Evolutionary conservation across 2,329 filamentous ascomycete genomes (phyloP).

Genomic region (Trichoderma semiorbis): DNA sequence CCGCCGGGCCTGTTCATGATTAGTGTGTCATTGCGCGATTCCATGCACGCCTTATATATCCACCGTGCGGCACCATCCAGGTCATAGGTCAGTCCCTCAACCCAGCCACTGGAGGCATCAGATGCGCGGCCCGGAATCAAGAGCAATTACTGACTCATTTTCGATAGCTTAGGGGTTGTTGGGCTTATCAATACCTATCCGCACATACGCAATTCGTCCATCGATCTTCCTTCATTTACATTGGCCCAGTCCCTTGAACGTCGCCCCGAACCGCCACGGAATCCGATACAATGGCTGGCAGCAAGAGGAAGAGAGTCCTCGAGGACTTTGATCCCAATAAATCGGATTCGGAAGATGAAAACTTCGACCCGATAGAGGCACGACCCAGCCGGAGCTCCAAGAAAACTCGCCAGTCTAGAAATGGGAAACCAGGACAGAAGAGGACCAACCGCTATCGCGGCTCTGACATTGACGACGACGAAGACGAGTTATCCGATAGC

Average conservation of each 20-base stretch:
- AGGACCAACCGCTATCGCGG: slow-evolving; percentile 49
- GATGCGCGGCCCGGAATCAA: neutral
- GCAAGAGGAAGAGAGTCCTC: slow-evolving; percentile 54
- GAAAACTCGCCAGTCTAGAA: slow-evolving; percentile 40
- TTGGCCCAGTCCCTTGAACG: neutral
- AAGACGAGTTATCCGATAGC: slow-evolving; percentile 54
- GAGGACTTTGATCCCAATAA: slow-evolving; percentile 63
- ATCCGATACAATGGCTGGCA: slow-evolving; percentile 30
- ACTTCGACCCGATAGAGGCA: slow-evolving; percentile 56
- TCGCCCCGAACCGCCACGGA: neutral
- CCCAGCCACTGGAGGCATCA: neutral
- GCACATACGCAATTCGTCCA: neutral
- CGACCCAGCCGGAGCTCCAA: slow-evolving; percentile 42
- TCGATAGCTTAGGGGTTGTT: neutral
- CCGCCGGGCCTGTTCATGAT: neutral
- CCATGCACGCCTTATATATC: slow-evolving; percentile 16
- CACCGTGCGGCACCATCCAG: neutral
- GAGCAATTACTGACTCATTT: neutral
- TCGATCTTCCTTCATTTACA: neutral
- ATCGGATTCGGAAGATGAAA: slow-evolving; percentile 63
- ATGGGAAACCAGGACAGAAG: slow-evolving; percentile 33
- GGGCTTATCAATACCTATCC: neutral
- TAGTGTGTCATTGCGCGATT: slow-evolving; percentile 17
- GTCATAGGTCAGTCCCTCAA: slow-evolving; percentile 4
- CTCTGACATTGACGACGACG: slow-evolving; percentile 61